Conservation (phyloP, 768 basidiomycete species). For the Pulveroboletus ravenelii region DNA sequence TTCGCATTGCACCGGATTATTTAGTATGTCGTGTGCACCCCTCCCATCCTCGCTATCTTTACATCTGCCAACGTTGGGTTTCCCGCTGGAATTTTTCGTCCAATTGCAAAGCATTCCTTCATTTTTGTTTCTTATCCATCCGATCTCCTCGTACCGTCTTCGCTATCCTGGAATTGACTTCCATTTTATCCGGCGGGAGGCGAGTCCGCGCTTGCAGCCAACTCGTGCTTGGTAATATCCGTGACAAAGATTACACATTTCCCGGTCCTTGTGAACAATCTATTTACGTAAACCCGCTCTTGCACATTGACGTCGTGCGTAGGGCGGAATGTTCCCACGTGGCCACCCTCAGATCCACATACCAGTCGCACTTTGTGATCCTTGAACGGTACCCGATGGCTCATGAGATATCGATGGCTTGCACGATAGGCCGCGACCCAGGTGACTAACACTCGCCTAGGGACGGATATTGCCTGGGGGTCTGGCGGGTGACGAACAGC, state of each 20-base stretch:
- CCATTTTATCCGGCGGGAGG: conserved; percentile 8
- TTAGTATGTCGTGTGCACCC: conserved; percentile 8
- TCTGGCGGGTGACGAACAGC: too few species aligned
- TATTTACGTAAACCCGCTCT: not conserved
- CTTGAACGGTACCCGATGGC: too few species aligned
- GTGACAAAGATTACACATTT: not conserved
- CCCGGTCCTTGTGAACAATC: conserved; percentile 1
- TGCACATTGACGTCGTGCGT: not conserved
- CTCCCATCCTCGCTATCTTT: conserved; percentile 9
- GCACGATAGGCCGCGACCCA: too few species aligned
- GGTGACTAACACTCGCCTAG: not conserved
- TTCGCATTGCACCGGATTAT: conserved; percentile 14
- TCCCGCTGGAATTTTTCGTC: conserved; percentile 16
- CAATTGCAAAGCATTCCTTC: conserved; percentile 14
- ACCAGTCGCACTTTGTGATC: not conserved
- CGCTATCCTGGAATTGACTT: conserved; percentile 1
- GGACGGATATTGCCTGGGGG: too few species aligned
- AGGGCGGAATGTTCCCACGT: not conserved
- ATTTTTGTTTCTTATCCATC: conserved; percentile 7
- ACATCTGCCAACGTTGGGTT: conserved; percentile 9
- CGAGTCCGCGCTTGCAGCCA: conserved; percentile 1
- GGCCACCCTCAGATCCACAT: too few species aligned
- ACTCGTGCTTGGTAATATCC: not conserved
- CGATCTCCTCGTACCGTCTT: not conserved
- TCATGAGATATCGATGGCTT: too few species aligned